Percentiles rank a stretch among this genome's conserved stretches.
These are phyloP conservation scores for Cercospora sp. DNA, from an alignment of 2,329 filamentous ascomycete genomes.

Conservation along the genomic window DNA sequence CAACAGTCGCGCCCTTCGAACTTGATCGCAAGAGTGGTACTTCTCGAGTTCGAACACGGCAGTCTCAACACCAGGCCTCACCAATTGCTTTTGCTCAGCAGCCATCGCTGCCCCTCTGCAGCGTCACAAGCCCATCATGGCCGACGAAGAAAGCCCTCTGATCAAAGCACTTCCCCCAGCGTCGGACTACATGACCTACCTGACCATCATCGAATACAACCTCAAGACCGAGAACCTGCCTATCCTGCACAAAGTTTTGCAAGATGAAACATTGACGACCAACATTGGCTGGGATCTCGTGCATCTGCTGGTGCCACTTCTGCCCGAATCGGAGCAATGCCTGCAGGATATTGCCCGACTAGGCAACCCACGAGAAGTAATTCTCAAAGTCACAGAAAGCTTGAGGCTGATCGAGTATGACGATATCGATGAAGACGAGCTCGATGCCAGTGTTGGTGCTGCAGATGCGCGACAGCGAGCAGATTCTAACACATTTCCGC, in stretches of 20 bases:
- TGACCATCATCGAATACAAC: conserved; percentile 75
- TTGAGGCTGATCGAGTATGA: conserved; percentile 62
- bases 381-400: conserved; percentile 75
- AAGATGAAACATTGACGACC: conserved; percentile 66
- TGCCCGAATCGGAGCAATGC: conserved; percentile 66
- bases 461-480: conserved; percentile 24
- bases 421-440: conserved; percentile 52
- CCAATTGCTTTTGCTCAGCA: neutral
- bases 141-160: conserved; percentile 50
- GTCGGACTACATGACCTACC: conserved; percentile 72
- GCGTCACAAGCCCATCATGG: conserved; percentile 6
- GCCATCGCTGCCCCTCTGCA: neutral
- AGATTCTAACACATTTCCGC: conserved; percentile 32
- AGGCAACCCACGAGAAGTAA: conserved; percentile 78
- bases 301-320: conserved; percentile 67
- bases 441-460: conserved; percentile 1
- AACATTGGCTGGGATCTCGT: conserved; percentile 85
- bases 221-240: conserved; percentile 67
- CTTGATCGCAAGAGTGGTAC: neutral
- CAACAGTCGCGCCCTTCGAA: neutral
- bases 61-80: neutral
- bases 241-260: conserved; percentile 65
- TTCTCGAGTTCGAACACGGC: neutral
- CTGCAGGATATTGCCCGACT: conserved; percentile 72
- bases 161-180: conserved; percentile 60